phyloP scores from a whole-genome alignment of 208 protist genomes.

The Leishmania guyanensis region DNA sequence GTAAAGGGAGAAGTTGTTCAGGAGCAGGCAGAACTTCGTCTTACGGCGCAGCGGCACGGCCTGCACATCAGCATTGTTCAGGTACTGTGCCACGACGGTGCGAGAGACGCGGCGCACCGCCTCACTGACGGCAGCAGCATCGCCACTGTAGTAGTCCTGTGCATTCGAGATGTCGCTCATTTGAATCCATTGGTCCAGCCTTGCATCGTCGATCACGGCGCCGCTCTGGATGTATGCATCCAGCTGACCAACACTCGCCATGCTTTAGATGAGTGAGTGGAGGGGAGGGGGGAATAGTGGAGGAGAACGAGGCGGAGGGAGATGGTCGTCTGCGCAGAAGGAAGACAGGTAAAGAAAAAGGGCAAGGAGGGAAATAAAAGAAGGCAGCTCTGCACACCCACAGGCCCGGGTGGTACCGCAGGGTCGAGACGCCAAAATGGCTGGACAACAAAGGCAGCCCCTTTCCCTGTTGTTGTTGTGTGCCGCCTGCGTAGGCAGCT shows the following conservation, averaged over 20 bases:
- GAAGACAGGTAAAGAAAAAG: slow-evolving; percentile 6
- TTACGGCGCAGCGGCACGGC: slow-evolving; percentile 82
- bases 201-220: slow-evolving; percentile 40
- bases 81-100: slow-evolving; percentile 65
- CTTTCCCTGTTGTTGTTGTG: not conserved
- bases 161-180: slow-evolving; percentile 63
- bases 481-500: not conserved
- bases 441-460: not conserved
- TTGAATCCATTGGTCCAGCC: slow-evolving; percentile 74
- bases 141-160: slow-evolving; percentile 49
- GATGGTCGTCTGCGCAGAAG: not conserved
- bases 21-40: slow-evolving; percentile 83
- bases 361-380: not conserved
- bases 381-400: not conserved
- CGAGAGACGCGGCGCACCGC: slow-evolving; percentile 40
- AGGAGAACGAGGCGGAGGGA: not conserved
- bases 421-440: not conserved
- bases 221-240: slow-evolving; percentile 52
- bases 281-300: not conserved
- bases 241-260: slow-evolving; percentile 42
- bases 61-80: slow-evolving; percentile 76
- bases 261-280: not conserved
- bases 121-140: slow-evolving; percentile 35
- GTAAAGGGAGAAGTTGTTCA: slow-evolving; percentile 91
- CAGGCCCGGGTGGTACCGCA: not conserved